Base-by-base conservation (phyloP, 2,329 filamentous ascomycete genomes). In the Hypomyces rosellus region DNA sequence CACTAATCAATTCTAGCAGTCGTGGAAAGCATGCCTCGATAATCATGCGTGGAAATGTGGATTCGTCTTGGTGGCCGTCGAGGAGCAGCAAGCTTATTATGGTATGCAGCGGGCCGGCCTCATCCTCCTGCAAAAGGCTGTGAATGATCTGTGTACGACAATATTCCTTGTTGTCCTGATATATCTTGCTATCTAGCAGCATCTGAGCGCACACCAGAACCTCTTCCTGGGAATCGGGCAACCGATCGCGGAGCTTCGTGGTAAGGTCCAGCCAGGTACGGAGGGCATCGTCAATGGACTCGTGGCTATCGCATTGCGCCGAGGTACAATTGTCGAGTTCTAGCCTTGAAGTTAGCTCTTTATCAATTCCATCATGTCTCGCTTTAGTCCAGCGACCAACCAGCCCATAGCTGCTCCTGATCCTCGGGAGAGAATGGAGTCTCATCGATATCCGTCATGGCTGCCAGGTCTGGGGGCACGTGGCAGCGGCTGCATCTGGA, bases 71-170 rank as follows among this genome's bases (percentile, higher is more conserved):
- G 53, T 86, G 85, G 40, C 92, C 93, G 67, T 97, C 91, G 61
- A 92, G 86, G 18, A 97, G 80, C 34, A 99, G 78, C 61, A 96
- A 85, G 54, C 85, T 89, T 20, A 85, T 81, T 53, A 95, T 88
- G 53, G 90, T 77, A 66, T 95, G 88, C 43, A 99, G 75, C n/a
- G 84, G 82, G 34, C 82, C 80, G 15, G 81, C 71, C 57, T 95
- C 88, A 62, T 96, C 91, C 70, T 97, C 93, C 77, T 96, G 78
- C 57, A 96, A 72, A 47, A 99, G 75, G 66, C 89, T 91, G 69
- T 95, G 90, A 57, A 97, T 83, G 62, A 99, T 89, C 72, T 97
- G 93, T 41, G 82, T 87, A 55, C 92, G 88, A 55, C 97, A 88
- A 69, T 99, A 97, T 51, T 89, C 85, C 58, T 82, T 80, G 66